phyloP scores from a whole-genome alignment of 208 protist genomes.

The Angomonas ambiguus region DNA sequence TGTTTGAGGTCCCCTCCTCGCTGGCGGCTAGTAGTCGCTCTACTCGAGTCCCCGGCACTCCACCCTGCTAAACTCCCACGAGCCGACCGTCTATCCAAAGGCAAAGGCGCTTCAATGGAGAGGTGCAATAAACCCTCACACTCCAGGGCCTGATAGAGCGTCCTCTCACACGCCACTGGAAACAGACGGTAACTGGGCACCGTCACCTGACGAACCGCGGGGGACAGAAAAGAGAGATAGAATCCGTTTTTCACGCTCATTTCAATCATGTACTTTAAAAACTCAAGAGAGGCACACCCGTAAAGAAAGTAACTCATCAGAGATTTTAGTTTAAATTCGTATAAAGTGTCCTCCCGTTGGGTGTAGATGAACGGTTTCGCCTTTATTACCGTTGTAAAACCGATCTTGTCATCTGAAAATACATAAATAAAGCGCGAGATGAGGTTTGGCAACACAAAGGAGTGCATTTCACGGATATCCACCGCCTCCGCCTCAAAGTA shows the following conservation, averaged over 20 bases:
- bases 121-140: neutral
- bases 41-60: too few relatives aligned
- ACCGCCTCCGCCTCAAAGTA: neutral
- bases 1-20: too few relatives aligned
- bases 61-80: too few relatives aligned
- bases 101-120: neutral
- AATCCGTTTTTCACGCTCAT: neutral
- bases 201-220: neutral
- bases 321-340: neutral
- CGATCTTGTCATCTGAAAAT: neutral
- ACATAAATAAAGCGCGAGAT: neutral
- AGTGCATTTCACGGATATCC: neutral
- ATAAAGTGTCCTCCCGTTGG: neutral
- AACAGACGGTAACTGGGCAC: neutral
- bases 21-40: too few relatives aligned
- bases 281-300: neutral
- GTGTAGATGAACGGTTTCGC: neutral
- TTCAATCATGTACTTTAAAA: neutral
- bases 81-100: too few relatives aligned
- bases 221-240: constrained; percentile 2
- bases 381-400: neutral
- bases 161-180: neutral
- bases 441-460: neutral
- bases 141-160: neutral
- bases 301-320: neutral